Base-by-base conservation (phyloP, 305 asterid species). In the Ajuga reptans region DNA sequence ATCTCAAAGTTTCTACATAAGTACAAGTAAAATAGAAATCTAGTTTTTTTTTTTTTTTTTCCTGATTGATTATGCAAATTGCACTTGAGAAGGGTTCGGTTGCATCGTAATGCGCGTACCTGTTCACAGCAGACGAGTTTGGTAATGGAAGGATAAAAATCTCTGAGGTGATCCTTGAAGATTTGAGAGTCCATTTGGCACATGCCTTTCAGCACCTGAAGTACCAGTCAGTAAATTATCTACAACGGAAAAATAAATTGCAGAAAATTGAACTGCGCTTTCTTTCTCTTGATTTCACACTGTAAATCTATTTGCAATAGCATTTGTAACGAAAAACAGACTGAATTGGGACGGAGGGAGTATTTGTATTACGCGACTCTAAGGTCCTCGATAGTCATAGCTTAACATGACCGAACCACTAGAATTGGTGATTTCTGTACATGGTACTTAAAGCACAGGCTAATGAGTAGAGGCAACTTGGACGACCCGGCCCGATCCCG, bases 41-140 rank as follows among this genome's bases (percentile, higher is more conserved):
- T 10, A 7, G 52, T 14, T 15, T 9, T 72, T 16, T 4, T 15
- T 9, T 72, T 16, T 4, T 42, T 10, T 39, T 52, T 16, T 39
- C 59, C 17, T 43, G 16, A 49, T 39, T 72, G 49, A 29, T 39
- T 39, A 33, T 75, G 59, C 31, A 75, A 49, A 36, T 42, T 34
- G 33, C 54, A 58, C 45, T 31, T 62, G 64, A 12, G 60, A 73
- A 11, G 50, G 29, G 34, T 59, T 27, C 42, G 34, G 4, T 15
- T 9, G 21, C 16, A 50, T 29, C n/a, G n/a, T n/a, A n/a, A 53
- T 4, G 74, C 64, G 73, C 39, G 75, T 84, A 92, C 97, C 98
- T 90, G 98, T 79, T 92, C 96, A 33, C 91, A 87, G 88, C 97
- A 85, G 63, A 92, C 84, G 11, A 92, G 98, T 80, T 86, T 90